phyloP scores from a whole-genome alignment of 805 yeast genomes.

The Starmerella potacharoeniae region DNA sequence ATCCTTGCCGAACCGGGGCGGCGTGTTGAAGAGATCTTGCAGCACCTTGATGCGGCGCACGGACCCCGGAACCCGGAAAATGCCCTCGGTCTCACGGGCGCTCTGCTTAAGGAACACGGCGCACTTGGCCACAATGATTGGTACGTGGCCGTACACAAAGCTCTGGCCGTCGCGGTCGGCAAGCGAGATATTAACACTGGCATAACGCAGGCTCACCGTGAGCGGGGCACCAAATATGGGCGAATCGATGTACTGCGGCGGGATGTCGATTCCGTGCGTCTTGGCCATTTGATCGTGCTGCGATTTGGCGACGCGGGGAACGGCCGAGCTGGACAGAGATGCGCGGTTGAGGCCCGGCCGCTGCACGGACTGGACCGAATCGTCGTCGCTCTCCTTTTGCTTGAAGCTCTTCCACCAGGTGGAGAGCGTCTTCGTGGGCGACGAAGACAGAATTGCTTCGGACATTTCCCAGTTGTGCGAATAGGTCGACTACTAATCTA shows the following conservation, averaged over 20 bases:
- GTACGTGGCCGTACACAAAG: constrained; percentile 76
- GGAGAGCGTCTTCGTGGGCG: constrained; percentile 26
- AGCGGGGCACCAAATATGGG: constrained; percentile 74
- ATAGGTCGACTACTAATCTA: neutral
- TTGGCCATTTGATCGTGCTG: constrained; percentile 9
- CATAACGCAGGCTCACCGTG: constrained; percentile 55
- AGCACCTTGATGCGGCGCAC: constrained; percentile 76
- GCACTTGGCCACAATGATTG: constrained; percentile 91
- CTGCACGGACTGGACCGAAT: neutral
- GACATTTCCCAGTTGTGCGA: constrained; percentile 5
- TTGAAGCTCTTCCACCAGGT: constrained; percentile 37
- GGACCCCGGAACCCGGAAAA: constrained; percentile 87
- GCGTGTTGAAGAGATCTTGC: constrained; percentile 69
- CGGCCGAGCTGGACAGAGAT: constrained; percentile 31
- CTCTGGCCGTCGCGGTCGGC: constrained; percentile 46
- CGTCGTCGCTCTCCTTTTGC: neutral
- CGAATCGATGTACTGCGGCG: constrained; percentile 18
- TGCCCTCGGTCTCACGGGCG: constrained; percentile 68
- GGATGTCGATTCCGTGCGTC: constrained; percentile 14
- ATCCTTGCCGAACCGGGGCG: constrained; percentile 83
- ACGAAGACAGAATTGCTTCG: constrained; percentile 16
- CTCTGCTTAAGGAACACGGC: constrained; percentile 73
- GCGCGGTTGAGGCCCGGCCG: constrained; percentile 18
- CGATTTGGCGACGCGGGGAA: constrained; percentile 28
- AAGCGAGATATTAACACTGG: constrained; percentile 65